Conservation (phyloP, 805 yeast genomes). For the Ogataea corticis region DNA sequence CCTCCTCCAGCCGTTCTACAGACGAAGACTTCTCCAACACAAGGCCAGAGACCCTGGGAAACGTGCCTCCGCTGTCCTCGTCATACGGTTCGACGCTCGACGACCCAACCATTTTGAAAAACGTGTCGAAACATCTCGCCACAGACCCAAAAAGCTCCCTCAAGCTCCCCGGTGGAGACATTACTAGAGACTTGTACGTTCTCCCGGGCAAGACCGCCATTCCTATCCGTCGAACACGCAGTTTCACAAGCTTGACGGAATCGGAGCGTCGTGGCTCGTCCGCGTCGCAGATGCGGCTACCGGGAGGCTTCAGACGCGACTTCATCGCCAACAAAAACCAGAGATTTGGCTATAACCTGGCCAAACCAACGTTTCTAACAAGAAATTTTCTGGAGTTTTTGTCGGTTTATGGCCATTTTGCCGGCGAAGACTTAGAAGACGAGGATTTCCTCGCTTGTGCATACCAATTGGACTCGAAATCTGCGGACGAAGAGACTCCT, state of each 20-base stretch:
- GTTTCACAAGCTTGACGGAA: constrained; percentile 32
- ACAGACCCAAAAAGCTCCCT: constrained; percentile 35
- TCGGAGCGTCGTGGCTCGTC: constrained; percentile 55
- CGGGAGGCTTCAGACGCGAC: constrained; percentile 82
- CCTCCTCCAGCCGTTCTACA: constrained; percentile 17
- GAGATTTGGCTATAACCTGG: constrained; percentile 31
- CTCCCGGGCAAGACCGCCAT: constrained; percentile 16
- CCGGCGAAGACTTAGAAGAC: constrained; percentile 78
- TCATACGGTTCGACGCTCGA: constrained; percentile 31
- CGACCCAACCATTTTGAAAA: constrained; percentile 37
- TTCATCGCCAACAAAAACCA: constrained; percentile 43
- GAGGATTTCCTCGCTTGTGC: constrained; percentile 59
- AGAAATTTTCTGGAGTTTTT: constrained; percentile 75
- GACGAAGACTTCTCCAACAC: constrained; percentile 14
- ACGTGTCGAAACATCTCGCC: constrained; percentile 40
- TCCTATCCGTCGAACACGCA: constrained; percentile 27
- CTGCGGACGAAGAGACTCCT: constrained; percentile 41
- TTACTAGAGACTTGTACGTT: constrained; percentile 49
- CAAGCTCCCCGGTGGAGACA: constrained; percentile 50
- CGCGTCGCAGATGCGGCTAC: constrained; percentile 71
- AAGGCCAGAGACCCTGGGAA: neutral
- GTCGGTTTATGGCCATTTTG: constrained; percentile 81
- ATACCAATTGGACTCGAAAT: constrained; percentile 23
- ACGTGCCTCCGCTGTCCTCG: constrained; percentile 12
- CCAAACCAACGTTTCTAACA: constrained; percentile 53